Percentiles rank a stretch among this genome's conserved stretches.
Evolutionary conservation across 352 stramenopile genomes (phyloP).

Genomic region (Peronospora belbahrii): DNA sequence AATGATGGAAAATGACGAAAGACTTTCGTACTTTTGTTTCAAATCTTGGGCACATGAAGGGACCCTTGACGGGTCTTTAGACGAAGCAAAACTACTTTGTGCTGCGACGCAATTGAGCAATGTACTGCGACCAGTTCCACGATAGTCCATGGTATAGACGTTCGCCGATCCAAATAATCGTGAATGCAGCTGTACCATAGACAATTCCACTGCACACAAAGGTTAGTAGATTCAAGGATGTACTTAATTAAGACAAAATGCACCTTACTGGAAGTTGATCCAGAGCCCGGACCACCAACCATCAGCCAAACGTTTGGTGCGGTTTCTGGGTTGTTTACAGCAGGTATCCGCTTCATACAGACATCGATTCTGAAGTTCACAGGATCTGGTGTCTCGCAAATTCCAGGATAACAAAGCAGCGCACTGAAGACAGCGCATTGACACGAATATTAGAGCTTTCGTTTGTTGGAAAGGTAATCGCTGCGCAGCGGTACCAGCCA

Average conservation of each 20-base stretch:
- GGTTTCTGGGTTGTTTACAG: constrained; percentile 1
- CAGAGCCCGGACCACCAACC: constrained; percentile 26
- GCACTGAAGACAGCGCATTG: too few relatives aligned
- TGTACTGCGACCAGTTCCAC: constrained; percentile 38
- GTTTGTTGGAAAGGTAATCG: too few relatives aligned
- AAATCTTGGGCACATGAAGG: constrained; percentile 33
- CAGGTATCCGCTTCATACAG: constrained; percentile 33
- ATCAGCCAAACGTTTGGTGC: constrained; percentile 32
- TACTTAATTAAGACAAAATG: too few relatives aligned
- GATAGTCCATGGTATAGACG: constrained; percentile 53
- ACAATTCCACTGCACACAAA: neutral
- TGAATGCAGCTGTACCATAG: constrained; percentile 27
- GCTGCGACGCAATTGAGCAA: constrained; percentile 33
- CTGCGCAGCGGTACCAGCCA: too few relatives aligned
- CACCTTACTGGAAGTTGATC: constrained; percentile 26
- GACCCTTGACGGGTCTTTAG: constrained; percentile 21
- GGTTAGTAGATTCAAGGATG: too few relatives aligned
- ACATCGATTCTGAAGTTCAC: constrained; percentile 16
- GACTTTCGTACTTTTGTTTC: constrained; percentile 31
- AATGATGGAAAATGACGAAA: constrained; percentile 41
- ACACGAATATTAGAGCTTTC: too few relatives aligned
- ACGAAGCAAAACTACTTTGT: constrained; percentile 27
- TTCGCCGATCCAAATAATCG: constrained; percentile 29
- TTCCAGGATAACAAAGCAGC: too few relatives aligned
- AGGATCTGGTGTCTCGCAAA: constrained; percentile 7